These are phyloP conservation scores for Pseudocercospora macadamiae DNA, from an alignment of 2,329 filamentous ascomycete genomes.

Conservation along the genomic window DNA sequence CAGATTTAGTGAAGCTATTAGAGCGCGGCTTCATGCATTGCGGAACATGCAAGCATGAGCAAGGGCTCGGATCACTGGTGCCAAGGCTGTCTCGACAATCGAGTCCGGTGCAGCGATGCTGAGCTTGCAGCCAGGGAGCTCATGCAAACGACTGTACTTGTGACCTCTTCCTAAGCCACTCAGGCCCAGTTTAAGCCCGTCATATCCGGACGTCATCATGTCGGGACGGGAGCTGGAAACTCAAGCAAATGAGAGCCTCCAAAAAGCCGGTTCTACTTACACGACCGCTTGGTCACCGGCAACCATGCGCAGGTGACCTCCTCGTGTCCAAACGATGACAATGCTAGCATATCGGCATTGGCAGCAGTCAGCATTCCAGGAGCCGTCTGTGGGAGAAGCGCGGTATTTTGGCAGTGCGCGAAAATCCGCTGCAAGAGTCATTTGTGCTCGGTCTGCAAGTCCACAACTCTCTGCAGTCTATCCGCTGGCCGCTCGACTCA, in stretches of 20 bases:
- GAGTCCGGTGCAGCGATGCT: slow-evolving; percentile 8
- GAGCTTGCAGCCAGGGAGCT: slow-evolving; percentile 10
- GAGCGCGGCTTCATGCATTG: slow-evolving; percentile 18
- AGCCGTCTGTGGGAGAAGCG: neutral
- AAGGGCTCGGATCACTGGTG: slow-evolving; percentile 20
- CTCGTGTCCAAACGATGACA: neutral
- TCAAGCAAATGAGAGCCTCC: slow-evolving; percentile 21
- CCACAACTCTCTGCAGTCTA: neutral
- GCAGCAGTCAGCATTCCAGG: neutral
- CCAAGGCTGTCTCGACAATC: slow-evolving; percentile 25
- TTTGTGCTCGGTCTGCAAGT: neutral
- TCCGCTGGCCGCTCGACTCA: neutral
- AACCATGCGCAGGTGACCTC: neutral
- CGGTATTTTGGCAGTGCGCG: neutral
- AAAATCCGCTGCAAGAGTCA: neutral
- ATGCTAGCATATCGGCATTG: neutral
- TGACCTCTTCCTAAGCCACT: slow-evolving; percentile 23
- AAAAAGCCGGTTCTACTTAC: neutral
- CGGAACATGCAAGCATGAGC: slow-evolving; percentile 24
- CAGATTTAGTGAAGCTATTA: slow-evolving; percentile 5
- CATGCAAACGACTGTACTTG: slow-evolving; percentile 26
- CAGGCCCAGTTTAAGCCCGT: slow-evolving; percentile 10
- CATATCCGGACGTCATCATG: slow-evolving; percentile 21
- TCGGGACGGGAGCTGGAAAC: slow-evolving; percentile 11
- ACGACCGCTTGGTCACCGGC: neutral